These are phyloP conservation scores for Collybia sordida DNA, from an alignment of 768 basidiomycete species.

Conservation along the genomic window DNA sequence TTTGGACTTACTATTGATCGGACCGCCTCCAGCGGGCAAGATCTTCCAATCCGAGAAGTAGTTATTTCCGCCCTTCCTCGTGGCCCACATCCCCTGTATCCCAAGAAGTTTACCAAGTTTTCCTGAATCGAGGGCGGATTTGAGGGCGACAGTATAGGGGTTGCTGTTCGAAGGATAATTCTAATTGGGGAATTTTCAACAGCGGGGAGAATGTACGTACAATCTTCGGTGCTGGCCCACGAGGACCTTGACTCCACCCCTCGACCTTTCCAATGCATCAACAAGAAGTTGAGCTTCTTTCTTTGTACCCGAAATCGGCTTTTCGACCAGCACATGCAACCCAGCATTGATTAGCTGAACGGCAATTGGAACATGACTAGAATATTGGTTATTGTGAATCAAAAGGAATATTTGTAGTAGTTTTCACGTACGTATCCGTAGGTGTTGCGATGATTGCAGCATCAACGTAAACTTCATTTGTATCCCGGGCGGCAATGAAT, in stretches of 20 bases:
- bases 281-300: neutral
- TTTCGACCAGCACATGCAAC: constrained; percentile 3
- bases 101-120: neutral
- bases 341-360: constrained; percentile 5
- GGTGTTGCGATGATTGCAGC: constrained; percentile 10
- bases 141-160: constrained; percentile 4
- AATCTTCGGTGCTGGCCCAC: constrained; percentile 9
- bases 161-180: neutral
- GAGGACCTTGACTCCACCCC: neutral
- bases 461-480: neutral
- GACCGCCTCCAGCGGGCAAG: neutral
- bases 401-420: too few species aligned
- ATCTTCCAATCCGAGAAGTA: neutral
- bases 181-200: neutral
- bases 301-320: constrained; percentile 1
- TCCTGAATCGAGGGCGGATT: neutral
- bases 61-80: constrained; percentile 2
- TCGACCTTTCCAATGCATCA: neutral
- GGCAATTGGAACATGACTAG: constrained; percentile 6
- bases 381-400: neutral
- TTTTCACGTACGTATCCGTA: neutral
- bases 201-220: neutral
- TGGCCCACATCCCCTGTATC: constrained; percentile 6
- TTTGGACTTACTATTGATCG: neutral
- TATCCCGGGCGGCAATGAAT: neutral